Base-by-base conservation (phyloP, 495 filamentous ascomycete species). In the Neurospora intermedia region DNA sequence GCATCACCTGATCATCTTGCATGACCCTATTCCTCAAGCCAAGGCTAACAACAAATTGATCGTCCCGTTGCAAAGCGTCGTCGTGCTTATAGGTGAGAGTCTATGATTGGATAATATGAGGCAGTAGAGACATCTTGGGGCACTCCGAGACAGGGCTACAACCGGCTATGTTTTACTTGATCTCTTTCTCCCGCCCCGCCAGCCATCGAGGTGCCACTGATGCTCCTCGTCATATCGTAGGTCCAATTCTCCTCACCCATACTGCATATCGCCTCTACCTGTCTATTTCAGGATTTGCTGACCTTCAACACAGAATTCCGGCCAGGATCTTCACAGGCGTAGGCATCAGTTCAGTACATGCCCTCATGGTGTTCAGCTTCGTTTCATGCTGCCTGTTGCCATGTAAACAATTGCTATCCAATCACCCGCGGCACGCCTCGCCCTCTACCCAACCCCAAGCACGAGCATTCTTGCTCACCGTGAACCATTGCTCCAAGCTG, bases 1-100 rank as follows among this genome's bases (percentile, higher is more conserved):
- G 70, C 75, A 69, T 81, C 79, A 80, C 75, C 78, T 81, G 80
- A 81, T 71, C 73, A 66, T 41, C 72, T 74, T 78, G 77, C 80
- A 81, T 78, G 71, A 69, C 69, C 43, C 69, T 69, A 45, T 69
- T 69, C 43, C 31, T 66, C 4, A 70, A 43, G 46, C 45, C 46
- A 42, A 72, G 74, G 35, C 45, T 71, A 15, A 35, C 54, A 35
- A 66, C 54, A 66, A 66, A 35, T 66, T 13, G 54, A 66, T 66
- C 54, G 54, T 66, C 54, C 54, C 54, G 27, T 66, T 66, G 54
- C 54, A 66, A 66, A 66, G 54, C 54, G 54, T 15, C 54, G 18
- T 66, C 27, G 54, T 35, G 54, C 54, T 66, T 27, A 66, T 66
- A 6, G 54, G 15, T 18, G 23, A 66, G 13, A 7, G 27, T 38